Percentiles rank a stretch among this genome's conserved stretches.
phyloP scores from a whole-genome alignment of 2,329 filamentous ascomycete genomes.

The Botrytis hyacinthi region DNA sequence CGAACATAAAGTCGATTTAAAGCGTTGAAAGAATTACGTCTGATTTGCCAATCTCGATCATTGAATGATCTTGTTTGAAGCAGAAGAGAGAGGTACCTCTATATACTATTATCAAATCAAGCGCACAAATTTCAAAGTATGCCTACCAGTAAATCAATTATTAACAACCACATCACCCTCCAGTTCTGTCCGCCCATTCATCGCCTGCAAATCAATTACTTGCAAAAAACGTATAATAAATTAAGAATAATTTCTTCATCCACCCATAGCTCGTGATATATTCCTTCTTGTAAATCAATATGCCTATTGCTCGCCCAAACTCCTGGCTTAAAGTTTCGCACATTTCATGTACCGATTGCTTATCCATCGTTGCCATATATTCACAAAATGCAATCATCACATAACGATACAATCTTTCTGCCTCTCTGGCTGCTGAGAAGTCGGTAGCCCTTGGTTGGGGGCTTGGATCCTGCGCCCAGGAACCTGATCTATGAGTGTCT shows the following conservation, averaged over 20 bases:
- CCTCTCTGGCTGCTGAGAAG: slow-evolving; percentile 15
- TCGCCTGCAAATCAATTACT: not conserved
- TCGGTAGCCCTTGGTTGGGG: slow-evolving; percentile 17
- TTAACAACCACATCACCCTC: not conserved
- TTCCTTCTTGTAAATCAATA: not conserved
- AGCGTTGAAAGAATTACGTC: not conserved
- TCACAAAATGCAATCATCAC: slow-evolving; percentile 23
- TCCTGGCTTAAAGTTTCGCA: not conserved
- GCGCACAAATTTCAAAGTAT: not conserved
- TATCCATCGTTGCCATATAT: not conserved
- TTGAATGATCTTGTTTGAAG: not conserved
- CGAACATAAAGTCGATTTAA: not conserved
- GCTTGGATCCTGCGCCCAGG: slow-evolving; percentile 33
- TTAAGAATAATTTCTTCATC: not conserved
- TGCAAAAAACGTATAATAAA: slow-evolving; percentile 1
- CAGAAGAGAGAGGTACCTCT: not conserved
- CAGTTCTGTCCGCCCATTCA: not conserved
- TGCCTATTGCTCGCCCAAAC: not conserved
- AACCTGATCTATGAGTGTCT: slow-evolving; percentile 27
- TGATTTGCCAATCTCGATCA: not conserved
- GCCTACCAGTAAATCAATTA: not conserved
- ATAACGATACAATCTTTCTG: slow-evolving; percentile 35
- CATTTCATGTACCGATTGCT: not conserved
- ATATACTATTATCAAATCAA: not conserved
- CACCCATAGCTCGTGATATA: slow-evolving; percentile 2